Evolutionary conservation across 768 basidiomycete species (phyloP).

Genomic region (Calocybe gangraenosa): DNA sequence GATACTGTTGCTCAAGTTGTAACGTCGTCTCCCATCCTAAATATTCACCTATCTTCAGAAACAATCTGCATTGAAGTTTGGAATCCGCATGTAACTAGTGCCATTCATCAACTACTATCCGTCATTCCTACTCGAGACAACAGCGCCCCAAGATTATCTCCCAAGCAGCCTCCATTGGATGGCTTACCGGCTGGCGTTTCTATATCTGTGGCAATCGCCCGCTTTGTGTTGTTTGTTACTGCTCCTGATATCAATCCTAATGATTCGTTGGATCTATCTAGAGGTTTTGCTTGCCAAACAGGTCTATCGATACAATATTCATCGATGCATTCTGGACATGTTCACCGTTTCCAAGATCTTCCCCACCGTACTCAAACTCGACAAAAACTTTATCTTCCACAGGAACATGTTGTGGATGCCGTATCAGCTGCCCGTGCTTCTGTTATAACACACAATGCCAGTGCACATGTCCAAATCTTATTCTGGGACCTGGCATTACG

Average conservation of each 20-base stretch:
- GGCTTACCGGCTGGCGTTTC: conserved; percentile 53
- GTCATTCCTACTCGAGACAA: conserved; percentile 24
- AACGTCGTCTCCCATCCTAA: conserved; percentile 36
- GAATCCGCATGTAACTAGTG: conserved; percentile 54
- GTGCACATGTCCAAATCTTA: conserved; percentile 38
- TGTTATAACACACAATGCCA: conserved; percentile 27
- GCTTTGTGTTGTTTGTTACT: conserved; percentile 65
- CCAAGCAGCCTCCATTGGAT: conserved; percentile 27
- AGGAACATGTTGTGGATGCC: conserved; percentile 45
- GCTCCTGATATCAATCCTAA: conserved; percentile 78
- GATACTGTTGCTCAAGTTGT: conserved; percentile 37
- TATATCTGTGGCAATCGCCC: conserved; percentile 52
- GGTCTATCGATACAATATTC: conserved; percentile 54
- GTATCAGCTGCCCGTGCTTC: conserved; percentile 35
- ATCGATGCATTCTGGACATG: conserved; percentile 38
- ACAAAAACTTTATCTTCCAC: conserved; percentile 48
- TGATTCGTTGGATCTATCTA: conserved; percentile 58
- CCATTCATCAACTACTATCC: conserved; percentile 47
- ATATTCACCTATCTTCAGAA: conserved; percentile 50
- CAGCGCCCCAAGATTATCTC: conserved; percentile 3
- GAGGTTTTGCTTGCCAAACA: conserved; percentile 62
- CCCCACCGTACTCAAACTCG: conserved; percentile 40
- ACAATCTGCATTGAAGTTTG: conserved; percentile 64
- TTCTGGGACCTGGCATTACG: conserved; percentile 50
- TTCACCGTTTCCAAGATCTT: conserved; percentile 31